Conservation (phyloP, 2,329 filamentous ascomycete species). For the Aspergillus glaucus region DNA sequence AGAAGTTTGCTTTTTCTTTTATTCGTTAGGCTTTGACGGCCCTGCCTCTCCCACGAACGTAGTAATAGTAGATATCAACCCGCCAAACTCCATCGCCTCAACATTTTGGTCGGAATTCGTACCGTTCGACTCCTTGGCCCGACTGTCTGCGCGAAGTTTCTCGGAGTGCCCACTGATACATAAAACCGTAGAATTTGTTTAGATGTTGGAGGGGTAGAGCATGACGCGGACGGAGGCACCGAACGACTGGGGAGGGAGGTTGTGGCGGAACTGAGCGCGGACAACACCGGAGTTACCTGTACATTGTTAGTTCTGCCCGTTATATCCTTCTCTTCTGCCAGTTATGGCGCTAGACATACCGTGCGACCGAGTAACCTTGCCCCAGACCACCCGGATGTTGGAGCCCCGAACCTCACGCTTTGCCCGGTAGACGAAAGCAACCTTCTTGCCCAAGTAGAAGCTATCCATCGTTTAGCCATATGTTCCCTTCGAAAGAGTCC, state of each 20-base stretch:
- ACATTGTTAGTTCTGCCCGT: conserved; percentile 3
- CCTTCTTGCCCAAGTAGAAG: conserved; percentile 98
- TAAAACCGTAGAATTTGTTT: conserved; percentile 42
- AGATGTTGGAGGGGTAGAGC: conserved; percentile 98
- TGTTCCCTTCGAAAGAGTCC: conserved; percentile 9
- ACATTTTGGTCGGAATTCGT: conserved; percentile 28
- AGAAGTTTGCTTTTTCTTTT: conserved; percentile 22
- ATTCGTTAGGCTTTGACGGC: conserved; percentile 33
- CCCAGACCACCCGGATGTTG: conserved; percentile 99
- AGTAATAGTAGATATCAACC: conserved; percentile 23
- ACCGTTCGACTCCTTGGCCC: conserved; percentile 32
- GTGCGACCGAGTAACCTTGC: conserved; percentile 94
- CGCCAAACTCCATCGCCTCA: conserved; percentile 33
- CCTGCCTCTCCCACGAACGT: conserved; percentile 36
- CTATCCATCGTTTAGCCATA: conserved; percentile 21
- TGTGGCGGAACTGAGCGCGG: conserved; percentile 92
- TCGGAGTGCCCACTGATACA: conserved; percentile 30
- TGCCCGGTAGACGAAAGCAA: conserved; percentile 97
- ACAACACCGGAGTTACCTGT: conserved; percentile 95
- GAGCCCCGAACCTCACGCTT: conserved; percentile 91
- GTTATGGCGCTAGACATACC: conserved; percentile 52
- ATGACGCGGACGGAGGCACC: conserved; percentile 93
- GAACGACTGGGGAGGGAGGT: conserved; percentile 94
- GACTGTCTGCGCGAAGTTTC: conserved; percentile 32
- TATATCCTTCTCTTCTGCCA: background rate